Base-by-base conservation (phyloP, 192 early-diverging fungal species). In the Lunasporangiospora selenospora region DNA sequence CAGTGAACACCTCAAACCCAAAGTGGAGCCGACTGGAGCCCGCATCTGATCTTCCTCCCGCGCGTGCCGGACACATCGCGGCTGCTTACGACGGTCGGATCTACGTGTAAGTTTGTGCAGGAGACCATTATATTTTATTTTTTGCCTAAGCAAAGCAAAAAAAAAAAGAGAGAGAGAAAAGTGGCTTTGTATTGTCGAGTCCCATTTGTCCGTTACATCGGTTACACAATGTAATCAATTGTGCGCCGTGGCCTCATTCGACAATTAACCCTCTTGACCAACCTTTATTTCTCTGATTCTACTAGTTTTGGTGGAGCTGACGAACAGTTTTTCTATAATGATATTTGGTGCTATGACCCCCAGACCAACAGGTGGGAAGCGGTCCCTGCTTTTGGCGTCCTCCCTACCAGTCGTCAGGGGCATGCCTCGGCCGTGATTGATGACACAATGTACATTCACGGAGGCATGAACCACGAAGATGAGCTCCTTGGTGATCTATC, bases 341-440 rank as follows among this genome's bases (percentile, higher is more conserved):
- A 87, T 43, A 77, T 82, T 43, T 87, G 85, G 85, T 78, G 73
- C 34, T 83, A 77, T 53, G 83, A 87, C 39, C 64, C 76, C 16
- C 52, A 53, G 3, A 75, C 59, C 2, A 71, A 78, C 33, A 58
- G 49, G 9, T 87, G 85, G 85, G 48, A 62, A 30, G 70, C 75
- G 19, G 61, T 84, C 7, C 47, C 59, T 9, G 76, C 79, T 15
- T 75, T 76, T n/a, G 79, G 83, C 3, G 77, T 77, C 31, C 67
- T 84, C 45, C 85, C 85, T 0, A 53, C 71, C 16, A 80, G 79
- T 62, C 67, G 85, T 18, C 65, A 79, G 33, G 59, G 67, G 4
- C 75, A 71, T 52, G 53, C 77, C 4, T 41, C 73, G 27, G 44
- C 75, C 34, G 41, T 84, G 0, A 67, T 84, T 4, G 83, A 80